Evolutionary conservation across 345 rosid genomes (phyloP).

Genomic region (Aquilaria sinensis): DNA sequence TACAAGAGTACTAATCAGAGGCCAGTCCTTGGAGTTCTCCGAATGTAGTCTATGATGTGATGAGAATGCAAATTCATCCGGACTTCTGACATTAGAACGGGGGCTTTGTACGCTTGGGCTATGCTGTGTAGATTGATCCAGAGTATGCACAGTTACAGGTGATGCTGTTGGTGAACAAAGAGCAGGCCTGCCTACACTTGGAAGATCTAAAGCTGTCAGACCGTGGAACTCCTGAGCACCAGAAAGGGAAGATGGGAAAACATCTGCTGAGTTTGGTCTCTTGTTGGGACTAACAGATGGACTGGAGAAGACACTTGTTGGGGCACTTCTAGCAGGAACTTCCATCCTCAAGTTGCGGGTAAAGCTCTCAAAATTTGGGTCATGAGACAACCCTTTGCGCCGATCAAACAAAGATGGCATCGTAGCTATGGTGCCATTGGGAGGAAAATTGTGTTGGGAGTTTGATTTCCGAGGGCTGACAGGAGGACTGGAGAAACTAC

Average conservation of each 20-base stretch:
- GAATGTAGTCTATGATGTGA: slow-evolving; percentile 16
- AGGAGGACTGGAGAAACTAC: slow-evolving; percentile 27
- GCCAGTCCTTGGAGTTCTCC: slow-evolving; percentile 22
- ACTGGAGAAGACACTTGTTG: slow-evolving; percentile 43
- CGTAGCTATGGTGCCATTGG: slow-evolving; percentile 1
- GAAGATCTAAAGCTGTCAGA: slow-evolving; percentile 19
- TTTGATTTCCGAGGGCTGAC: slow-evolving; percentile 29
- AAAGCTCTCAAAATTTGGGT: slow-evolving; percentile 21
- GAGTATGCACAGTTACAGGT: slow-evolving; percentile 16
- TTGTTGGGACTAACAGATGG: slow-evolving; percentile 36
- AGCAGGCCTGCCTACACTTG: slow-evolving; percentile 12
- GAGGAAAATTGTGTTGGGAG: slow-evolving; percentile 15
- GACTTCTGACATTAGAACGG: slow-evolving; percentile 6
- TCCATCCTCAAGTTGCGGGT: slow-evolving; percentile 23
- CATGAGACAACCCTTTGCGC: slow-evolving; percentile 24
- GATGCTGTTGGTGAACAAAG: slow-evolving; percentile 16
- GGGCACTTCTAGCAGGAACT: slow-evolving; percentile 46
- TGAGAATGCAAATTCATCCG: slow-evolving; percentile 14
- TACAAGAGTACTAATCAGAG: slow-evolving; percentile 20
- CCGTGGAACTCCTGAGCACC: slow-evolving; percentile 11
- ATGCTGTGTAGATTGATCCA: slow-evolving; percentile 31
- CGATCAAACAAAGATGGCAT: slow-evolving; percentile 13
- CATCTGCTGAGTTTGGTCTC: slow-evolving; percentile 20
- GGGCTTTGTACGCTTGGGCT: slow-evolving; percentile 29
- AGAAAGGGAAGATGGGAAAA: slow-evolving; percentile 11